Conservation (phyloP, 75 land plant genomes). For the Pseudotsuga menziesii region DNA sequence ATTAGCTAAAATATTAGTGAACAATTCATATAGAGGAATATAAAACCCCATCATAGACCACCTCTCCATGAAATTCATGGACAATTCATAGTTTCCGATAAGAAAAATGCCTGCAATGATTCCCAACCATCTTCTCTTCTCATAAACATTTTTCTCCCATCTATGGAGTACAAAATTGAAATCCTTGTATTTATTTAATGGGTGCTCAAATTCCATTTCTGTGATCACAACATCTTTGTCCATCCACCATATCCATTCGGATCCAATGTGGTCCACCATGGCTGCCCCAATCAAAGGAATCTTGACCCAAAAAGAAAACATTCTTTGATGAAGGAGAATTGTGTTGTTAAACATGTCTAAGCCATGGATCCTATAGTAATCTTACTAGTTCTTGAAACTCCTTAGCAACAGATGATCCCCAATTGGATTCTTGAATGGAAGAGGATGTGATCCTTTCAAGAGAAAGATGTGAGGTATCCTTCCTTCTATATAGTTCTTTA, state of each 20-base stretch:
- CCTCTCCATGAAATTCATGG: conserved; percentile 65
- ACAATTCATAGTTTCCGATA: conserved; percentile 89
- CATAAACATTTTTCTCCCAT: conserved; percentile 50
- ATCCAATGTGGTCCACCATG: conserved; percentile 81
- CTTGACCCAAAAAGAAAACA: conserved; percentile 79
- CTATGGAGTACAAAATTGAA: conserved; percentile 80
- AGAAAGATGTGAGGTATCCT: too few relatives aligned
- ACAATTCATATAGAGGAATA: conserved; percentile 36
- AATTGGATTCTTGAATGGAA: too few relatives aligned
- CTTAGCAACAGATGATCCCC: conserved; percentile 86
- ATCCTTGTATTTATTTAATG: conserved; percentile 50
- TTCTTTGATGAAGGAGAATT: conserved; percentile 46
- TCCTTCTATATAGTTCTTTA: too few relatives aligned
- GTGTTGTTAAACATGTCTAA: conserved; percentile 81
- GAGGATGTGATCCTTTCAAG: too few relatives aligned
- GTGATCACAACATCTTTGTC: conserved; percentile 90
- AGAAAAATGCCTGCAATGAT: conserved; percentile 81
- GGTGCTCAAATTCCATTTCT: conserved; percentile 82
- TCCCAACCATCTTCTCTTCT: conserved; percentile 61
- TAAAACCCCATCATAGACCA: conserved; percentile 82
- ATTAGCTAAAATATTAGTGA: conserved; percentile 41
- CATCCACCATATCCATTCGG: conserved; percentile 96
- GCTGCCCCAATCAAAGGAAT: conserved; percentile 56
- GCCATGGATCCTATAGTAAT: conserved; percentile 78
- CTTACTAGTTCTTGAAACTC: conserved; percentile 84